Evolutionary conservation across 495 filamentous ascomycete genomes (phyloP).

Genomic region (Aspergillus mulundensis): DNA sequence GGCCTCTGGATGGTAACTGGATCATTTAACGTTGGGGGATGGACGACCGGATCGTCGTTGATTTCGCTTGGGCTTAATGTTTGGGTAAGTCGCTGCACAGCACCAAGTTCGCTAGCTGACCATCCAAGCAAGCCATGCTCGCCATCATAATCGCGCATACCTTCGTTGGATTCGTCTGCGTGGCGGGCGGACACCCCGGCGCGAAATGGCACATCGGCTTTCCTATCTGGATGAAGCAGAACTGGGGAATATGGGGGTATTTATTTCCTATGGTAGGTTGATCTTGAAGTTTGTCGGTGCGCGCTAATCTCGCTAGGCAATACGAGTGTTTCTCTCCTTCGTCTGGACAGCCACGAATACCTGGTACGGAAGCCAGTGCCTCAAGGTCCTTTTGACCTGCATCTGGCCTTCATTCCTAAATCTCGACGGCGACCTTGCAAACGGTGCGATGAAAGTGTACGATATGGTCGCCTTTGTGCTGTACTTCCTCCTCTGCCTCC

Average conservation of each 20-base stretch:
- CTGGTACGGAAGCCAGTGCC: conserved; percentile 1
- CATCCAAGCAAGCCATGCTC: too few relatives aligned
- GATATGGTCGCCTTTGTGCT: conserved; percentile 6
- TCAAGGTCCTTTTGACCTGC: not conserved
- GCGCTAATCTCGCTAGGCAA: not conserved
- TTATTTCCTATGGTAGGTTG: conserved; percentile 1
- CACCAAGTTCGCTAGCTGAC: not conserved
- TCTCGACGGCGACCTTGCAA: not conserved
- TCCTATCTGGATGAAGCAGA: not conserved
- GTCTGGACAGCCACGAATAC: conserved; percentile 4
- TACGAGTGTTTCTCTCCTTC: conserved; percentile 4
- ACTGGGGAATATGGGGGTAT: conserved; percentile 2
- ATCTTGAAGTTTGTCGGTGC: too few relatives aligned
- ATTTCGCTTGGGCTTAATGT: conserved; percentile 7
- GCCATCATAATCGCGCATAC: conserved; percentile 4
- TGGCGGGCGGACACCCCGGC: not conserved
- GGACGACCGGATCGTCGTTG: conserved; percentile 6
- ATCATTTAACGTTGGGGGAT: conserved; percentile 4
- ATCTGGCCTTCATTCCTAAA: conserved; percentile 1
- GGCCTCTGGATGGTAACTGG: conserved; percentile 5
- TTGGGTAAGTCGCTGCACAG: not conserved
- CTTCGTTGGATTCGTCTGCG: conserved; percentile 1
- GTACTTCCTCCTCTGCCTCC: conserved; percentile 2
- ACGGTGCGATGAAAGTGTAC: not conserved
- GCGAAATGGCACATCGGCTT: conserved; percentile 8